A percentile compares a stretch with the other conserved stretches of the same genome.
Evolutionary conservation across 2,329 filamentous ascomycete species (phyloP).

Genomic region (Cladophialophora bantiana): DNA sequence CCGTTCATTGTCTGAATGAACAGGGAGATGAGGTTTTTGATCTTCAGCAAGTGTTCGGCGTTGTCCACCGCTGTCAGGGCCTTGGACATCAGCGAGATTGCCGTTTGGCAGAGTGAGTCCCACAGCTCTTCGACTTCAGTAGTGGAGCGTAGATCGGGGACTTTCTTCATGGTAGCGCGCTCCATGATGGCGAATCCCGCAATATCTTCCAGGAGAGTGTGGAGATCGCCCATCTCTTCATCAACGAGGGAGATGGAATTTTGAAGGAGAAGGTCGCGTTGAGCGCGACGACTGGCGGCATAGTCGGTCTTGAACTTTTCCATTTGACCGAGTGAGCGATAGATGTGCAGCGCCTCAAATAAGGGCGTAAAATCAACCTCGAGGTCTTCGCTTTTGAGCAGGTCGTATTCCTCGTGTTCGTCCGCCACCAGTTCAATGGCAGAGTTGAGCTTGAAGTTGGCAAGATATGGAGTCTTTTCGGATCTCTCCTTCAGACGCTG

Average conservation of each 20-base stretch:
- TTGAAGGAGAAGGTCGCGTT: slow-evolving; percentile 85
- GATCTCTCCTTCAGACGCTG: slow-evolving; percentile 82
- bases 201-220: slow-evolving; percentile 89
- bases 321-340: slow-evolving; percentile 89
- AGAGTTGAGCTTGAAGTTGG: slow-evolving; percentile 90
- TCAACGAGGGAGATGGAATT: slow-evolving; percentile 74
- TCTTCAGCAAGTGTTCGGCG: slow-evolving; percentile 88
- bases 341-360: slow-evolving; percentile 94
- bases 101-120: slow-evolving; percentile 95
- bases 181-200: slow-evolving; percentile 97
- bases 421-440: slow-evolving; percentile 95
- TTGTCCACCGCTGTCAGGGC: slow-evolving; percentile 81
- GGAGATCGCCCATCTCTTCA: slow-evolving; percentile 85
- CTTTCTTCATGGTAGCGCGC: slow-evolving; percentile 86
- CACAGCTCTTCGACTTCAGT: slow-evolving; percentile 97
- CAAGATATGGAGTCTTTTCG: slow-evolving; percentile 75
- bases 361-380: slow-evolving; percentile 94
- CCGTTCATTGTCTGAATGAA: slow-evolving; percentile 99
- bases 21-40: slow-evolving; percentile 88
- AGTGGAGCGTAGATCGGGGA: slow-evolving; percentile 79
- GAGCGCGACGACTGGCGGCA: slow-evolving; percentile 84
- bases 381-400: slow-evolving; percentile 92
- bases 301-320: slow-evolving; percentile 93
- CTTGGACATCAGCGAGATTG: slow-evolving; percentile 80
- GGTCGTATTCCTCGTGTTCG: slow-evolving; percentile 93